Percentiles rank a stretch among this genome's conserved stretches.
phyloP scores from a whole-genome alignment of 1,139 yeast species.

The Sugiyamaella pinicola region DNA sequence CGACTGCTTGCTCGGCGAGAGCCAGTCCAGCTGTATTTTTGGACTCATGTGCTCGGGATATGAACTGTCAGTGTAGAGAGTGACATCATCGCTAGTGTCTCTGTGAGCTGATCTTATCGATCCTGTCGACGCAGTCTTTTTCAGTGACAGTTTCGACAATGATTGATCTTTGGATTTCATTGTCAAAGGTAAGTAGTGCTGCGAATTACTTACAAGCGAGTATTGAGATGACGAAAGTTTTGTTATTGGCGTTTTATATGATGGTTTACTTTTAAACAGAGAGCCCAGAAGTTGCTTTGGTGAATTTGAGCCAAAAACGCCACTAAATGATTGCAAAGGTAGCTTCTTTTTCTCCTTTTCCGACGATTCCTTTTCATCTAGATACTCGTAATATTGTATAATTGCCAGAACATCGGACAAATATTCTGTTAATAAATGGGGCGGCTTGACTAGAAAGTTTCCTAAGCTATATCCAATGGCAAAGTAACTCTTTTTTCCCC shows the following conservation, averaged over 20 bases:
- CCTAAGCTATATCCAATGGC: conserved; percentile 11
- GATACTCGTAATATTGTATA: conserved; percentile 14
- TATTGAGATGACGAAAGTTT: no score
- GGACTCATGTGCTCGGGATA: not conserved
- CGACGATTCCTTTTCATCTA: not conserved
- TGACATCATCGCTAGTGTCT: not conserved
- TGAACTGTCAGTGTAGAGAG: not conserved
- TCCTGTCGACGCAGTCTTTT: not conserved
- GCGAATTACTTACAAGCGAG: no score
- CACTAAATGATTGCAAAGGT: no score
- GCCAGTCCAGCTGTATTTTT: not conserved
- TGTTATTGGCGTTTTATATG: not conserved
- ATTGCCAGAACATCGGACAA: conserved; percentile 10
- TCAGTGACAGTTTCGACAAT: no score
- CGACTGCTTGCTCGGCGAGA: not conserved
- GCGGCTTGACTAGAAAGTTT: conserved; percentile 1
- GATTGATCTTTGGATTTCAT: not conserved
- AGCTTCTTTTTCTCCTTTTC: not conserved
- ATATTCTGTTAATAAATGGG: conserved; percentile 1
- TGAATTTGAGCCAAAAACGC: no score
- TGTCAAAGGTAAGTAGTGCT: no score
- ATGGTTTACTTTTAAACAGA: not conserved
- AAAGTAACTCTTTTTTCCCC: conserved; percentile 10
- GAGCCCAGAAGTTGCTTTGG: not conserved
- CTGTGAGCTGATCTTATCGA: not conserved